Base-by-base conservation (phyloP, 495 filamentous ascomycete genomes). In the Aspergillus wentii region DNA sequence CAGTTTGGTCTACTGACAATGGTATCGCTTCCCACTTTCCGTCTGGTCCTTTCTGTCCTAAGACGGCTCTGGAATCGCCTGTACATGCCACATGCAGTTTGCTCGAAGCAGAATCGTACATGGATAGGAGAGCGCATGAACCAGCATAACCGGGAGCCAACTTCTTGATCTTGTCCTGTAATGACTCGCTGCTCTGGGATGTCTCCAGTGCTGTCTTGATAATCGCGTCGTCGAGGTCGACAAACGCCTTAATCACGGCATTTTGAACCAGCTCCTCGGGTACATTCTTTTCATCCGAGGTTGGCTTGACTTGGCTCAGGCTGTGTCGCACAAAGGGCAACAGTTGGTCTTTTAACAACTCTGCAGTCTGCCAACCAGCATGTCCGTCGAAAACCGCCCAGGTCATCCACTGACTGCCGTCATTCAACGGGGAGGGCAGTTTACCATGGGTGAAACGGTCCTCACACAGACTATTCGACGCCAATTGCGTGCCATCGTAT, bases 1-100 rank as follows among this genome's bases (percentile, higher is more conserved):
- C 79, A 1, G 72, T 80, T 41, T 83, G 80, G 48, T 82, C 79
- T 6, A 64, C 48, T 0, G 78, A 79, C 8, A 84, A 59, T 1
- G 69, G 57, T 3, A 63, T 64, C 1, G 68, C 57, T 22, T 61
- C 49, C 71, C 76, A 83, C 11, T 43, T 62, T 0, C 66, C 65
- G 17, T 67, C 52, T 0, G 56, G 33, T 4, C 61, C 48, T 51
- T 65, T 60, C 16, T 68, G 64, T 0, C 79, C 80, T 2, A 83
- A 56, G 0, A 84, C 76, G 1, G 80, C 79, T 15, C 78, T 64
- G 7, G 72, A 80, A 51, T 80, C 76, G 4, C 78, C 78, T 1
- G 64, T 68, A 33, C 72, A 77, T 0, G 80, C 81, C 1, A 82
- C 76, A 21, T 73, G 68, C 1, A 84, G 52, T 2, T 57, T 67